Evolutionary conservation across 257 asterid genomes (phyloP), one percentile per base, ranked within the genome.

Genomic region (Solanum bulbocastanum): DNA sequence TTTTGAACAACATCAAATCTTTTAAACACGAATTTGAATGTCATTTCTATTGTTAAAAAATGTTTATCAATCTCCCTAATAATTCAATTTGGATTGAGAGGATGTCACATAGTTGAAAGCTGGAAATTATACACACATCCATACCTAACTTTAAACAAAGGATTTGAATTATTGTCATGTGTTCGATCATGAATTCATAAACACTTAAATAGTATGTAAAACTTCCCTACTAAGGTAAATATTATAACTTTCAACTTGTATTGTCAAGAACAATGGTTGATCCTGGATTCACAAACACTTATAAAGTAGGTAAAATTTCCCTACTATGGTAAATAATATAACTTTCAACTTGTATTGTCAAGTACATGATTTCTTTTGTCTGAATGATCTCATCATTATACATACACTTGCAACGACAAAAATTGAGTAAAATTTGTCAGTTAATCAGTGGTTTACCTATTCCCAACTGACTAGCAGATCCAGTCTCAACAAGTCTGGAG

Each of bases 401-500:
- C 68, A 40, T 62, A 37, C 71, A 49, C 87, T 85, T 42, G 65
- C 68, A 85, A 39, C 2, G 32, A 30, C 33, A 85, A 66, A 42
- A 66, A 15, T 85, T 16, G 40, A 60, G 52, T 27, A 72, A 46
- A 68, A 13, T 0, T 81, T 71, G 40, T 96, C 90, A 95, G 88
- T 96, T 95, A 82, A 94, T 96, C 88, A 95, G 73, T 71, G 99
- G 99, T 60, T 30, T 73, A 16, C 78, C 93, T n/a, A 89, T 13
- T 86, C 89, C 90, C n/a, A 89, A 71, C 44, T 87, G 93, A 74
- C 90, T 82, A 60, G 87, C 91, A 84, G 85, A 33, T 89, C 91
- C 83, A 91, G 94, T 92, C 89, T 94, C 98, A 32, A 90, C 87
- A 71, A 90, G 91, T 42, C 94, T 93, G 86, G 89, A 88, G 87